Evolutionary conservation across 2,329 filamentous ascomycete species (phyloP), one percentile per base, ranked within the genome.

Genomic region (Scedosporium dehoogii): DNA sequence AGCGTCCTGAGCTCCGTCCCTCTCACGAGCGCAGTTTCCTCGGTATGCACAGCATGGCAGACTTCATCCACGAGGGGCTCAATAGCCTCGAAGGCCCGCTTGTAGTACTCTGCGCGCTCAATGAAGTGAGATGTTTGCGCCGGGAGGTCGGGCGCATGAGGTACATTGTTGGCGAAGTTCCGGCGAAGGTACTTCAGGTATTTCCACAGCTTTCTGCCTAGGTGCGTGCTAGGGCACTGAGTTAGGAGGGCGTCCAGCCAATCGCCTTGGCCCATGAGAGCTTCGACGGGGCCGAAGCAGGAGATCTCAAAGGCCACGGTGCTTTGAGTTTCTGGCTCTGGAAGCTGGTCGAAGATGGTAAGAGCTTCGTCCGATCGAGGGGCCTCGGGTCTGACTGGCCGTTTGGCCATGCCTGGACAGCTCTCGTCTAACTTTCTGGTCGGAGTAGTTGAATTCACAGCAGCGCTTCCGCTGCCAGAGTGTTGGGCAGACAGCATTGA

Each of bases 171-270:
- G 56, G 60, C 41, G 42, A 64, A 42, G 9, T 64, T 62, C 12
- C 63, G 59, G 14, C 41, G 56, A 5, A 65, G 53, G n/a, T 64
- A 64, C 23, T 42, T 58, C 6, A 64, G 63, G 42, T 62, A 62
- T 6, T 63, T 46, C 62, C 62, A 66, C 23, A 64, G 41, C 12
- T 62, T 63, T 16, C 14, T 33, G n/a, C 46, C 59, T 6, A 21
- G 25, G 2, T 33, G 14, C 4, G 59, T 61, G 5, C 16, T 25
- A 6, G 46, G 59, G 10, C 27, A 61, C 5, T 33, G 12, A 4
- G 25, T 16, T 6, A 23, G 25, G 59, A 61, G 14, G 12, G 27
- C 3, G 14, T 27, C 16, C 16, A 55, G 5, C 59, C 59, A 61
- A 9, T 61, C 59, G 25, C 59, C 46, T 10, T 55, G 18, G 5